These are phyloP conservation scores for Podila clonocystis DNA, from an alignment of 192 early-diverging fungal genomes.

Conservation along the genomic window DNA sequence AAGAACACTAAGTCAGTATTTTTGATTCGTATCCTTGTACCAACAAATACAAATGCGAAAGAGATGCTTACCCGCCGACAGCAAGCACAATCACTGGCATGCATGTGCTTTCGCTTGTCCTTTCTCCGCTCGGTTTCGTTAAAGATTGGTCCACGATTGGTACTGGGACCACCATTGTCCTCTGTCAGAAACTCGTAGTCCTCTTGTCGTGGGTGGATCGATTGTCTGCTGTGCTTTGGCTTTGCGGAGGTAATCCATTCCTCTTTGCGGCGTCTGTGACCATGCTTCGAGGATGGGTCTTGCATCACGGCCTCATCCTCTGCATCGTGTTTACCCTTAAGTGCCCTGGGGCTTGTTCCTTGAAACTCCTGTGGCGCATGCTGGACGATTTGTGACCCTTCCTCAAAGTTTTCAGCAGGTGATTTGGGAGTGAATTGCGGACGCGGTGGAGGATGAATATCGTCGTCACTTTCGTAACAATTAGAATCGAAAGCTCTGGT, in stretches of 20 bases:
- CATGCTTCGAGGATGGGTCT: background rate
- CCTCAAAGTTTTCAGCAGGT: background rate
- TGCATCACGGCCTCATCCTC: background rate
- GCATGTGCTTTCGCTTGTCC: constrained; percentile 41
- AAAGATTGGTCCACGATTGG: constrained; percentile 15
- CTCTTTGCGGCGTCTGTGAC: background rate
- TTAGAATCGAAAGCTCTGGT: background rate
- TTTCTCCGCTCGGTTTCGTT: constrained; percentile 41
- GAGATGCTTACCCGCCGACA: constrained; percentile 27
- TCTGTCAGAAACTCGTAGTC: background rate
- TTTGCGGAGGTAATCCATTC: background rate
- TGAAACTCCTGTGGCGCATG: constrained; percentile 22
- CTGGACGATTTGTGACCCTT: constrained; percentile 12
- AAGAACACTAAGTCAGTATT: background rate
- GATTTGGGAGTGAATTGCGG: background rate
- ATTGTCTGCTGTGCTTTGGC: no score
- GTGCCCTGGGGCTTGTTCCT: constrained; percentile 5
- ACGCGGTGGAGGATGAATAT: no score
- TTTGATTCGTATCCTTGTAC: no score
- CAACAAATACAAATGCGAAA: background rate
- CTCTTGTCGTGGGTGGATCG: background rate
- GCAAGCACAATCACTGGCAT: constrained; percentile 41
- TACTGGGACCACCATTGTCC: background rate
- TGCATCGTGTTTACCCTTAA: no score
- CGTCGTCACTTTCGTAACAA: no score